Evolutionary conservation across 2,329 filamentous ascomycete genomes (phyloP), one percentile per base, ranked within the genome.

Genomic region (Fusarium euwallaceae): DNA sequence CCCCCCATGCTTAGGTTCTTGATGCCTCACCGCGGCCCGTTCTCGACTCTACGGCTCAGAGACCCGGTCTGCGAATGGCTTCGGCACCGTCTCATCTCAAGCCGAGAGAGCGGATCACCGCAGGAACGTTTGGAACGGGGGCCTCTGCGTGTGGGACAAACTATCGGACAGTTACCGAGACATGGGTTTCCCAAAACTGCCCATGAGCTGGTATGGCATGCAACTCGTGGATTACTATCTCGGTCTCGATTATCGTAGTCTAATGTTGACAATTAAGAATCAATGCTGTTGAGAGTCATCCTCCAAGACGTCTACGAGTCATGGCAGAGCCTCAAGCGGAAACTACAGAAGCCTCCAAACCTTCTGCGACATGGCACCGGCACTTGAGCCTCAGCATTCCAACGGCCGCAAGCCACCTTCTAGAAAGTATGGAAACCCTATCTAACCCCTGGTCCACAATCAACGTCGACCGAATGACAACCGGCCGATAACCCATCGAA

Each of bases 281-380:
- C 11, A 51, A 20, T 17, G 11, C 2, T 12, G 16, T 39, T 6
- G 16, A 14, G 12, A 27, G 17, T 12, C 5, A 2, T 69, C 61
- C 27, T 58, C 12, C 20, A 70, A 61, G 16, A 7, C 12, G 7
- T 4, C 32, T 51, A 22, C 20, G 27, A 63, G 17, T 36, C 41
- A 61, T 16, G 14, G 39, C 56, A 67, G 61, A 73, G 61, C 72
- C 69, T 63, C 61, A 63, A 16, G 6, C 20, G 36, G 36, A 32
- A 43, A n/a, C 51, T 53, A 29, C 39, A 41, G 27, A 55, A 65
- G 65, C 39, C 60, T 22, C 12, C 58, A 70, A 45, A 63, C 67
- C 48, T 71, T 72, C 16, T n/a, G 29, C 62, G 64, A 66, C 73
- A 67, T 64, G 41, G 56, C 45, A 43, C 65, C 72, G 69, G 71